Evolutionary conservation across 1,284 basidiomycete genomes (phyloP), one percentile per base, ranked within the genome.

Genomic region (Thecaphora thlaspeos): DNA sequence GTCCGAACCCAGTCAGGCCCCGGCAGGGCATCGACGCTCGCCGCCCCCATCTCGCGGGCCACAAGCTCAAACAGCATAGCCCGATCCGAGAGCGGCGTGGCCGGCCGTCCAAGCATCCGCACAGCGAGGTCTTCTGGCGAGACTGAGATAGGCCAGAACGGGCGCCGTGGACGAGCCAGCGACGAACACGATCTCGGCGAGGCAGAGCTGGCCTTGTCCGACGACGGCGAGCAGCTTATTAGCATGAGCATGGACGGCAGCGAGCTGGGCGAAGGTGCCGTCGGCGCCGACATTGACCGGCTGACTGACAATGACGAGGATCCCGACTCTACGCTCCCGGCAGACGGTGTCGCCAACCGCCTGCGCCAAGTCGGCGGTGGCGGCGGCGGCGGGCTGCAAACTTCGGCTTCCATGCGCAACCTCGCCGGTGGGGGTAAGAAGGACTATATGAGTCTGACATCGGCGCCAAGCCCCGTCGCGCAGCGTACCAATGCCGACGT

Each of bases 361-460:
- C 48, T 60, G 5, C 48, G 57, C 54, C 48, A 64, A 56, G 43
- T 60, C 26, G 26, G 7, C 7, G 26, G 26, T 11, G 26, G 26
- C 26, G 26, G 7, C 7, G 26, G 26, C 26, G 26, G 26, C 37
- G 50, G 45, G 15, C 21, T 42, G 17, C 47, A 41, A 14, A 30
- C 9, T 2, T 51, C 50, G 34, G 44, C 50, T 4, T 51, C 50
- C 22, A 21, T 47, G 17, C 36, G 36, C 5, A 37, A 15, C 18
- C 4, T 19, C 7, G 36, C 36, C 18, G 36, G 36, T 15, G n/a
- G n/a, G n/a, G 36, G 36, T 15, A 15, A 22, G 15, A 26, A 30
- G 17, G 63, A 68, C 45, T 58, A 68, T 22, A 70, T 70, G 68
- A 68, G 57, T 18, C 57, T 70, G 4, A 50, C 61, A 19, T 55